Conservation (phyloP, 2,329 filamentous ascomycete genomes). For the Epichloe brachyelytri region DNA sequence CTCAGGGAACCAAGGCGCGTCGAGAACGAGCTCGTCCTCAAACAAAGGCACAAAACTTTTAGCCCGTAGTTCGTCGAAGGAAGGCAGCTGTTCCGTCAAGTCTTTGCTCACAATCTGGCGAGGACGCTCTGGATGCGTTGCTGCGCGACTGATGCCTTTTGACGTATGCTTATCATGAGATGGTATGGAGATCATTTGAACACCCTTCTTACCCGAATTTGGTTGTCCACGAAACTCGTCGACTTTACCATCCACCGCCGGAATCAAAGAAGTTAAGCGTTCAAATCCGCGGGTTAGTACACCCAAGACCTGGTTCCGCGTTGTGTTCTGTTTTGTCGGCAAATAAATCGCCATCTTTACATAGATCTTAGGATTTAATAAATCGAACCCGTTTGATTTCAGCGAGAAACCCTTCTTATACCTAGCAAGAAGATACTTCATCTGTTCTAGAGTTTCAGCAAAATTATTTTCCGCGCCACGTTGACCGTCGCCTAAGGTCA, state of each 20-base stretch:
- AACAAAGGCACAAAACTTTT: constrained; percentile 15
- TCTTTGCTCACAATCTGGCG: constrained; percentile 14
- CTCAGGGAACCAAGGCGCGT: constrained; percentile 11
- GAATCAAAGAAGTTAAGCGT: neutral
- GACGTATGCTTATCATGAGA: neutral
- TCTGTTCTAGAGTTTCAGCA: constrained; percentile 3
- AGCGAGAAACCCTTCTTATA: neutral
- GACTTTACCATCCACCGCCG: neutral
- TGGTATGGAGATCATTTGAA: neutral
- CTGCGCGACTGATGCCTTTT: neutral
- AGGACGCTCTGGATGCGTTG: neutral
- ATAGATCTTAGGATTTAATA: neutral
- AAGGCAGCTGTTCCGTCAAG: constrained; percentile 13
- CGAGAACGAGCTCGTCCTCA: constrained; percentile 14
- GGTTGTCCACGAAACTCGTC: neutral
- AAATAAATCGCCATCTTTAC: neutral
- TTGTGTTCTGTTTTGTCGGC: neutral
- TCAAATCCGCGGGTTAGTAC: neutral
- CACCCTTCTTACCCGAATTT: neutral
- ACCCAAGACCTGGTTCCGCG: neutral
- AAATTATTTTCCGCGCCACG: constrained; percentile 22
- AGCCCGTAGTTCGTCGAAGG: constrained; percentile 14
- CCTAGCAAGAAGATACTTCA: neutral
- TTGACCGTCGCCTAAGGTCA: constrained; percentile 3
- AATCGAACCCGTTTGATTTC: neutral